These are phyloP conservation scores for Claviceps fusiformis DNA, from an alignment of 2,329 filamentous ascomycete genomes.

Conservation along the genomic window DNA sequence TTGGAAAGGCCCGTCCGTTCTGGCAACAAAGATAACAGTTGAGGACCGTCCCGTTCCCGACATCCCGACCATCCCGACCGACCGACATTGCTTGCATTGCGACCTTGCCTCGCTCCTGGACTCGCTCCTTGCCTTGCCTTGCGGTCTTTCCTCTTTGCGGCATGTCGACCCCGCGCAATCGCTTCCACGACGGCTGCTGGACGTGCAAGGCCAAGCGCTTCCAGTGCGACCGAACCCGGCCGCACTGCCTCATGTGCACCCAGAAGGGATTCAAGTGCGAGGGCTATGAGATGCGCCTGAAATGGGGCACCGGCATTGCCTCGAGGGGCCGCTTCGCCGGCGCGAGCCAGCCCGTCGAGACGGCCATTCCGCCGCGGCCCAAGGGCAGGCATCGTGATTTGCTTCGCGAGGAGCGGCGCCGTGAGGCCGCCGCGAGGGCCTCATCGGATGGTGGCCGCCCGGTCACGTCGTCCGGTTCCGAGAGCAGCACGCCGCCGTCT, in stretches of 20 bases:
- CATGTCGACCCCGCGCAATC: slow-evolving; percentile 3
- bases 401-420: slow-evolving; percentile 1
- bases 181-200: slow-evolving; percentile 4
- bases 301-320: slow-evolving; percentile 3
- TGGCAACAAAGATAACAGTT: not conserved
- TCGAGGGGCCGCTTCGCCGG: slow-evolving; percentile 2
- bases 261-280: slow-evolving; percentile 1
- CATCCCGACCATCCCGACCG: not conserved
- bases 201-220: slow-evolving; percentile 2
- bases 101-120: not conserved
- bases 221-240: slow-evolving; percentile 2
- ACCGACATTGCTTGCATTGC: not conserved
- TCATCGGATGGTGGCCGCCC: not conserved
- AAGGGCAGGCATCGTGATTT: slow-evolving; percentile 3
- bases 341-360: slow-evolving; percentile 1
- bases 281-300: slow-evolving; percentile 3
- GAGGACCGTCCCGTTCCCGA: not conserved
- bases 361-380: not conserved
- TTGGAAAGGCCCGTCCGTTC: too few species aligned
- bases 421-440: not conserved
- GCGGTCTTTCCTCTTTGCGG: not conserved
- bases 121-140: not conserved
- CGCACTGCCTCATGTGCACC: not conserved
- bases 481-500: not conserved
- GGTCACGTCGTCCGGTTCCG: not conserved